These are phyloP conservation scores for Colletotrichum sp. DNA, from an alignment of 2,329 filamentous ascomycete genomes.

Conservation along the genomic window DNA sequence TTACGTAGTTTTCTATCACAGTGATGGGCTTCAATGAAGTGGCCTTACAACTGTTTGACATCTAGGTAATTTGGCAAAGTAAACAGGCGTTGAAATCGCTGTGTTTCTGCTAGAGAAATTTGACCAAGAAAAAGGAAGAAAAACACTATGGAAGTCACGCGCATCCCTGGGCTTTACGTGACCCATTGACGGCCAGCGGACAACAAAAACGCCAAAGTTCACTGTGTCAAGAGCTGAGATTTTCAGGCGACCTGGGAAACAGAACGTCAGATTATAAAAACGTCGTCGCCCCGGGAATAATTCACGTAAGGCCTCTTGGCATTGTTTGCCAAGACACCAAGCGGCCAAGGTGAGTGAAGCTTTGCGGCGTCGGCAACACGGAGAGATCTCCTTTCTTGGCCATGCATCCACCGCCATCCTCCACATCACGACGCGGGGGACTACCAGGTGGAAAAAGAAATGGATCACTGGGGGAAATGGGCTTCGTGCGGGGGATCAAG, in stretches of 20 bases:
- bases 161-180: neutral
- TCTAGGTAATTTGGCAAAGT: neutral
- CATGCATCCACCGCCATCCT: neutral
- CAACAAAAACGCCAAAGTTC: neutral
- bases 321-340: neutral
- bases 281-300: neutral
- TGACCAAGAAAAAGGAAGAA: neutral
- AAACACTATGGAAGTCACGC: neutral
- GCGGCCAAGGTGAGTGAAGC: constrained; percentile 4
- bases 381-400: constrained; percentile 8
- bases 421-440: neutral
- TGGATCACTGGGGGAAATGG: constrained; percentile 11
- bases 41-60: neutral
- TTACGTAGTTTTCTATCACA: neutral
- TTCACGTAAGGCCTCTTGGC: neutral
- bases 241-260: neutral
- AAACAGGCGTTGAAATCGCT: neutral
- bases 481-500: neutral
- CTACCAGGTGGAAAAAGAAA: neutral
- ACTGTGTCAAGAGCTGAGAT: neutral
- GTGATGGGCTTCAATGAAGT: neutral
- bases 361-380: constrained; percentile 4
- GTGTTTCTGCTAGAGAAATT: neutral
- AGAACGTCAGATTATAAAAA: neutral
- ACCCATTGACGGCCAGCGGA: neutral